Base-by-base conservation (phyloP, 768 basidiomycete genomes). In the Kwoniella sp. region DNA sequence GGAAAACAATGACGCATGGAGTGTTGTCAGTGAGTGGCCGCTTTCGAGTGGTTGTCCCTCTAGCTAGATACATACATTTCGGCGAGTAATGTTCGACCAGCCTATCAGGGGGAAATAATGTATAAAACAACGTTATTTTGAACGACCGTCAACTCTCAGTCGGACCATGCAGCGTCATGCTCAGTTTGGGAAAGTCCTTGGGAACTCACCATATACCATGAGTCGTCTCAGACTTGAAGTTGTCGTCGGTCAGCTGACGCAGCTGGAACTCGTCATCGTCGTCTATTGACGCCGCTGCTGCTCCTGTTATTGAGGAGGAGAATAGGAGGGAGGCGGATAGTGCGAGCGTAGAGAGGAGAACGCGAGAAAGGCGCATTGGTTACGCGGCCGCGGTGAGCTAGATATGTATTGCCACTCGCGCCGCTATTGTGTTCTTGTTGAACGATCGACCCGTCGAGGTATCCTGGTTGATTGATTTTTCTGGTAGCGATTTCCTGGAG, bases 41-140 rank as follows among this genome's bases (percentile, higher is more conserved):
- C 11, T 12, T 34, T 11, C 7, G 51, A 54, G 2, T 22, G 28
- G 41, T 45, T 17, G 11, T 22, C 13, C n/a, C n/a, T n/a, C 55
- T 34, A 17, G 53, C 12, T 1, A 55, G 8, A 26, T 25, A 47
- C 73, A 66, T 30, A 80, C 93, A 96, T 74, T 88, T 89, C 0
- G 93, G 93, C 0, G 91, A 93, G 77, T 87, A 96, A 79, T 90
- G 89, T 72, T 95, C 92, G 55, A 95, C 83, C 64, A 94, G 87
- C 87, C 87, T 83, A 45, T 17, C 17, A n/a, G 56, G 61, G 37
- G 28, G 41, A 37, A 50, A 48, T 20, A 50, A 9, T 30, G 50
- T n/a, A n/a, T n/a, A n/a, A n/a, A n/a, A n/a, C n/a, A n/a, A n/a
- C n/a, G n/a, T n/a, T n/a, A n/a, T n/a, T n/a, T n/a, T n/a, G n/a